Base-by-base conservation (phyloP, 2,329 filamentous ascomycete species). In the Fusarium sp. region DNA sequence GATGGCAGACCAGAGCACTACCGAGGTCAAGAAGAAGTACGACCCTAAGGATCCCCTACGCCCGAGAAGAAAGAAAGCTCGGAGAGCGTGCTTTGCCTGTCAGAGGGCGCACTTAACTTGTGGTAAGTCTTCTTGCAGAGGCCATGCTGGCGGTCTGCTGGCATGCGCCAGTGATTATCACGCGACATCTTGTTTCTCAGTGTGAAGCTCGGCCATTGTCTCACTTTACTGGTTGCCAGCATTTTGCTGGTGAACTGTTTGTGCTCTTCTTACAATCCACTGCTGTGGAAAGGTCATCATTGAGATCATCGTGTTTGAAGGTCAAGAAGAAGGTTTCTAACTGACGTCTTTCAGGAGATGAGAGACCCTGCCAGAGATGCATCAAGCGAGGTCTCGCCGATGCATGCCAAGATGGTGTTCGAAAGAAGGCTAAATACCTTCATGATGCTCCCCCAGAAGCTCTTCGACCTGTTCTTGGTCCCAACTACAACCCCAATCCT, bases 351-450 rank as follows among this genome's bases (percentile, higher is more conserved):
- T 45, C 34, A 98, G 96, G 95, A 76, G 96, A 99, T 79, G 95
- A 99, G 80, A 88, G 96, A 74, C 96, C 96, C 56, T 99, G 96
- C 79, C 90, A 94, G 77, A 87, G 96, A 76, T 99, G 96, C 80
- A 94, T 98, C 74, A 98, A 98, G 81, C 91, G 96, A 75, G 93
- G 94, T 47, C 88, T 98, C 24, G 92, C 94, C 76, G 94, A 97
- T 79, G 90, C 90, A 66, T 99, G 96, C 77, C 94, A 97, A 80
- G 96, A 99, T 78, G 96, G 96, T 57, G 94, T 98, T 54, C 92
- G 96, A 69, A 99, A 99, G 82, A 99, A 98, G 86, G 96, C 96
- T 55, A 99, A 99, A 81, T 99, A 99, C 80, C 92, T 99, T 60
- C 94, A 98, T 77, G 96, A 98, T 85, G 94, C 95, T 27, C 94